Evolutionary conservation across 169 alveolate genomes (phyloP).

Genomic region (Prorocentrum cordatum): DNA sequence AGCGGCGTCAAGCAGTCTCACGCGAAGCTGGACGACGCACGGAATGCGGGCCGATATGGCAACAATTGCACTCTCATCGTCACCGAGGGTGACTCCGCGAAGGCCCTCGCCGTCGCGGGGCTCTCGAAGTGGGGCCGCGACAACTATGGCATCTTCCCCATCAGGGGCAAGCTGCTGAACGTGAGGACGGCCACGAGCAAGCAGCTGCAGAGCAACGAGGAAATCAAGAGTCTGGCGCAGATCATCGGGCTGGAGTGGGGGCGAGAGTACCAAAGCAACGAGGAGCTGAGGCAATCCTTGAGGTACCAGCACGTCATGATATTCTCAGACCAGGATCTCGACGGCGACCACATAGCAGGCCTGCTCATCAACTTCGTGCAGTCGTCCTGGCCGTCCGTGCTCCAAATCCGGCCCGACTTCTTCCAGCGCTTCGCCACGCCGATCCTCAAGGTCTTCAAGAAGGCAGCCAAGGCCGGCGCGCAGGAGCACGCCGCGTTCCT

Average conservation of each 20-base stretch:
- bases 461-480: not conserved
- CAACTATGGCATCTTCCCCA: not conserved
- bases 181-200: constrained; percentile 10
- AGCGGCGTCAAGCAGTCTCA: not conserved
- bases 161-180: not conserved
- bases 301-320: not conserved
- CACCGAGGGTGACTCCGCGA: constrained; percentile 33
- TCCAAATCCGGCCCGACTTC: constrained; percentile 27
- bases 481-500: no score
- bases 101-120: not conserved
- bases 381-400: not conserved
- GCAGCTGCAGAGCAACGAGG: constrained; percentile 12
- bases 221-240: constrained; percentile 8
- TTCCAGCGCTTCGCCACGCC: constrained; percentile 51
- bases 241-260: constrained; percentile 3
- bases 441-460: not conserved
- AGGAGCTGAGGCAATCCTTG: no score
- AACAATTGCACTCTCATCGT: constrained; percentile 1
- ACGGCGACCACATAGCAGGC: constrained; percentile 1
- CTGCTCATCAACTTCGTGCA: not conserved
- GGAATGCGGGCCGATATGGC: not conserved
- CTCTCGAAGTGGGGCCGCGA: not conserved
- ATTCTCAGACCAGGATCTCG: constrained; percentile 2
- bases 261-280: no score
- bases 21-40: constrained; percentile 21